phyloP scores from a whole-genome alignment of 1,284 basidiomycete genomes.

The Sporisorium exsertum region DNA sequence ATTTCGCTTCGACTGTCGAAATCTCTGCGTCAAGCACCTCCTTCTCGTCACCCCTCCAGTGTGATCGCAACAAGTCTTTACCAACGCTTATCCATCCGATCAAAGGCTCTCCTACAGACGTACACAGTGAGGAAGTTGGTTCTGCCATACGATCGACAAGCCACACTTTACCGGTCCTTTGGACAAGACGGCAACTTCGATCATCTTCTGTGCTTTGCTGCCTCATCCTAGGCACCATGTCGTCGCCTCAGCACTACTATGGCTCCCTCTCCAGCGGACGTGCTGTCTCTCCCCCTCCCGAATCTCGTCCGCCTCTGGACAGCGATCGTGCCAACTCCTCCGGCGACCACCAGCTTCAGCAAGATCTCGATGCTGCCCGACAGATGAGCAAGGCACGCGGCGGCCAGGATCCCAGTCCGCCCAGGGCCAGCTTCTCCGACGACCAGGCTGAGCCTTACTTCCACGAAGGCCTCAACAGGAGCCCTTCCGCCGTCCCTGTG shows the following conservation, averaged over 20 bases:
- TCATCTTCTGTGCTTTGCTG: background rate
- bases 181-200: background rate
- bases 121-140: background rate
- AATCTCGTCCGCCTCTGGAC: conserved; percentile 16
- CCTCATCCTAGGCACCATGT: conserved; percentile 20
- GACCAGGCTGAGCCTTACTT: conserved; percentile 47
- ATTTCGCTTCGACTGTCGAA: background rate
- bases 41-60: background rate
- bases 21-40: no score
- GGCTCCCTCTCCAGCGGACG: conserved; percentile 43
- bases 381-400: conserved; percentile 64
- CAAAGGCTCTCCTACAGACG: no score
- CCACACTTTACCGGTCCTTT: no score
- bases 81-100: no score
- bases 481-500: conserved; percentile 35
- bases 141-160: background rate
- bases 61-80: background rate
- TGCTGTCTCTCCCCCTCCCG: conserved; percentile 34
- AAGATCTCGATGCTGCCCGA: conserved; percentile 66
- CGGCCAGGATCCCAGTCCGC: conserved; percentile 35
- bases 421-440: conserved; percentile 40
- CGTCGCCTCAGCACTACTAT: conserved; percentile 43
- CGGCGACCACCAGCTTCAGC: conserved; percentile 59
- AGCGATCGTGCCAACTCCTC: conserved; percentile 15
- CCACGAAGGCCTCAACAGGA: conserved; percentile 36